Base-by-base conservation (phyloP, 805 yeast genomes). In the Nakazawaea anatomiae region DNA sequence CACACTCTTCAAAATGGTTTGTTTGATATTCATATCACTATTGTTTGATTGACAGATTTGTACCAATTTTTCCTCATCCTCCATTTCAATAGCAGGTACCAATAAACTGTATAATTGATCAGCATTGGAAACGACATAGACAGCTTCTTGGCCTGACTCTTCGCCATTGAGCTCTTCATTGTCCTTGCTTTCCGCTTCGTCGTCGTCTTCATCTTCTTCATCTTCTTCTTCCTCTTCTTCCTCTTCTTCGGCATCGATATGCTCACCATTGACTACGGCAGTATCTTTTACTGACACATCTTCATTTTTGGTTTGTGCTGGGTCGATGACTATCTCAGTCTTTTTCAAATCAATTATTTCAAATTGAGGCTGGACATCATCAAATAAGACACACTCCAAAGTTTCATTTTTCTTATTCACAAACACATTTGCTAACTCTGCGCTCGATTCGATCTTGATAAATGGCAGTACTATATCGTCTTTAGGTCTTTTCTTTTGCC, bases 1-100 rank as follows among this genome's bases (percentile, higher is more conserved):
- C 40, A 87, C 67, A 47, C 80, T 68, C 55, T 77, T 75, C 41
- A 86, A 74, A 0, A 87, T 77, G 11, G 74, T 67, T 62, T 77
- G 74, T 53, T 82, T 74, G 51, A 77, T 73, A 29, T 65, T 71
- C 46, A 79, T 79, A 55, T 80, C 82, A 27, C 75, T 47, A 29
- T 47, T 51, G 50, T 68, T 66, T 46, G 63, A 65, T 9, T 57
- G 54, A 27, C 68, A 52, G 14, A 68, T 64, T 53, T 73, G 72
- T 54, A 70, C 63, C 38, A 60, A 46, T 48, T 60, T 55, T 12
- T 62, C 60, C 29, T 60, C 63, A 9, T 61, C 58, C 12, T 63
- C 36, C 18, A 52, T 53, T 7, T 59, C 59, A 1, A 47, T 29
- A 1, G 64, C 59, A 5, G 70, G 57, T 3, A 52, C 46, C 14